Conservation (phyloP, 1,284 basidiomycete species). For the Cystobasidium sp. region DNA sequence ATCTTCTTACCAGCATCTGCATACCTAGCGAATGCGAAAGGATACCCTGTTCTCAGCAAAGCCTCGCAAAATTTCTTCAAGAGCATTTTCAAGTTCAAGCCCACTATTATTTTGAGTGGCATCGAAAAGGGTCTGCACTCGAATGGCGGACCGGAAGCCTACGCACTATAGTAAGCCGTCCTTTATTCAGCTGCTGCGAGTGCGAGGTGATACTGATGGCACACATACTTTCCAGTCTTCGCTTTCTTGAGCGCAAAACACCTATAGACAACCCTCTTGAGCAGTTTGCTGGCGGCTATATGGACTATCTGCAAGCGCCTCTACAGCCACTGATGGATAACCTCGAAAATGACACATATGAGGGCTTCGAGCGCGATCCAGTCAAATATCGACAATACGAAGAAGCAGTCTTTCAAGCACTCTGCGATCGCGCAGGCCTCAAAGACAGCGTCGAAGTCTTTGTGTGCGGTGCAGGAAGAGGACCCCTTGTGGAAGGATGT, state of each 20-base stretch:
- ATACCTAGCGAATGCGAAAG: conserved; percentile 95
- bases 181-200: not conserved
- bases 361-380: conserved; percentile 96
- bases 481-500: conserved; percentile 86
- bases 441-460: conserved; percentile 62
- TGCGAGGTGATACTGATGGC: conserved; percentile 58
- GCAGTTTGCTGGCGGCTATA: conserved; percentile 87
- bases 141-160: conserved; percentile 81
- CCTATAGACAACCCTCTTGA: conserved; percentile 73
- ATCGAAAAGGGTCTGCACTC: conserved; percentile 69
- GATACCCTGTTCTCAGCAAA: conserved; percentile 95
- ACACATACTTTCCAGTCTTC: conserved; percentile 45
- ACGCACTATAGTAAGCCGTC: conserved; percentile 72
- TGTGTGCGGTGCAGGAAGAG: conserved; percentile 93
- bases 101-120: conserved; percentile 77
- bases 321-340: conserved; percentile 97
- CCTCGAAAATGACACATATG: conserved; percentile 90
- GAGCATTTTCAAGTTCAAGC: conserved; percentile 71
- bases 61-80: conserved; percentile 84
- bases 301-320: conserved; percentile 93
- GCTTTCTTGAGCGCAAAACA: conserved; percentile 52
- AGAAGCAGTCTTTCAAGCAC: conserved; percentile 83
- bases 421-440: conserved; percentile 68
- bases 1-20: conserved; percentile 85
- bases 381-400: conserved; percentile 96